phyloP scores from a whole-genome alignment of 805 yeast genomes.

The Hyphopichia homilentoma region DNA sequence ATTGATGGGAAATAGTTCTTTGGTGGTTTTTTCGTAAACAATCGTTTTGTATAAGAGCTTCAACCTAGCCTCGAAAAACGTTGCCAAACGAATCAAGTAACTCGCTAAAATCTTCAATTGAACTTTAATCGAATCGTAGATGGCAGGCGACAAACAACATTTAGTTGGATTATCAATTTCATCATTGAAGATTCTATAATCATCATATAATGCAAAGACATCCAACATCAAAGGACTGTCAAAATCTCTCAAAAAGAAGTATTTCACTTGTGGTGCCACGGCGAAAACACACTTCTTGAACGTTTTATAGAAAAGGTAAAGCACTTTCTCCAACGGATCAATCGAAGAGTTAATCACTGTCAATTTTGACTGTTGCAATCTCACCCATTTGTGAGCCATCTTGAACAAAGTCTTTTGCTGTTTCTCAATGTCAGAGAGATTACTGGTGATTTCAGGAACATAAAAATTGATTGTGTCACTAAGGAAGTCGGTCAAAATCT shows the following conservation, averaged over 20 bases:
- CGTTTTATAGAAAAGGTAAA: slow-evolving; percentile 29
- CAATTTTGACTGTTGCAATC: slow-evolving; percentile 29
- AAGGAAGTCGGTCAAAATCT: slow-evolving; percentile 20
- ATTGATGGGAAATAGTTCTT: slow-evolving; percentile 18
- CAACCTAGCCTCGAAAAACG: slow-evolving; percentile 27
- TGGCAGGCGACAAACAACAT: slow-evolving; percentile 9
- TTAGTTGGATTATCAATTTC: slow-evolving; percentile 16
- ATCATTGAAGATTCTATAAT: slow-evolving; percentile 16
- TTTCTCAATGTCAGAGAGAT: slow-evolving; percentile 19
- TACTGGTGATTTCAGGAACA: slow-evolving; percentile 22
- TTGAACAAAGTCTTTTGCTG: slow-evolving; percentile 33
- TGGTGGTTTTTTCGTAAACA: slow-evolving; percentile 20
- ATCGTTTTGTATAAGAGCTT: slow-evolving; percentile 24
- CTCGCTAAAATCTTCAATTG: slow-evolving; percentile 20
- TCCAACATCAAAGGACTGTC: slow-evolving; percentile 39
- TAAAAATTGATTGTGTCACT: slow-evolving; percentile 21
- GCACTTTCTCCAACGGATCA: slow-evolving; percentile 29
- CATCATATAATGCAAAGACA: slow-evolving; percentile 21
- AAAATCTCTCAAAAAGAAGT: slow-evolving; percentile 36
- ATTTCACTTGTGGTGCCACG: slow-evolving; percentile 37
- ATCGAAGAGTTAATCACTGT: slow-evolving; percentile 16
- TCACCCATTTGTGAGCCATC: slow-evolving; percentile 34
- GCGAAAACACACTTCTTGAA: slow-evolving; percentile 32
- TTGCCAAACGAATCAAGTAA: slow-evolving; percentile 28
- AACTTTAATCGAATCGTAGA: slow-evolving; percentile 9